phyloP scores from a whole-genome alignment of 345 rosid species.

The Microthlaspi erraticum region DNA sequence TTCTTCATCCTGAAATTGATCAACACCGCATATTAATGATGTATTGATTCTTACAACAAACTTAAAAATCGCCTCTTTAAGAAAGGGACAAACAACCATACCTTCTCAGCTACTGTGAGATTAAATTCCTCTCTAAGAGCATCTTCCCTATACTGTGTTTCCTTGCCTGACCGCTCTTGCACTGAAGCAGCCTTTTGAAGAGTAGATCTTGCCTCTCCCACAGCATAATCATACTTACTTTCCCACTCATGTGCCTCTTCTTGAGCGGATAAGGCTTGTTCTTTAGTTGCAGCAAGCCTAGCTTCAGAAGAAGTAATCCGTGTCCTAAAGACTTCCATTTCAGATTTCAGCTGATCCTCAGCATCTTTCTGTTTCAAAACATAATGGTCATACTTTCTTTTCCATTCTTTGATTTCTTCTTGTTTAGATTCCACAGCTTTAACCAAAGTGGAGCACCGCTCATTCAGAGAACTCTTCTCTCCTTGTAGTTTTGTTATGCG shows the following conservation, averaged over 20 bases:
- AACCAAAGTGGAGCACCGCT: conserved; percentile 74
- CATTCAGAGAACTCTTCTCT: conserved; percentile 74
- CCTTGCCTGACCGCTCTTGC: conserved; percentile 81
- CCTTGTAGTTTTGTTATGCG: conserved; percentile 82
- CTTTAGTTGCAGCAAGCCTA: conserved; percentile 93
- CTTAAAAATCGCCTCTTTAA: background rate
- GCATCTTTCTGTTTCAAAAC: conserved; percentile 75
- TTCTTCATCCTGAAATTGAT: conserved; percentile 78
- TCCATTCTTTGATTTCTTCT: conserved; percentile 78
- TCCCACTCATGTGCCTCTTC: conserved; percentile 96
- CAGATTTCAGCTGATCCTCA: conserved; percentile 75
- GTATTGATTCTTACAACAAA: background rate
- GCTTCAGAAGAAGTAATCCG: conserved; percentile 93
- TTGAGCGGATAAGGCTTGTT: conserved; percentile 83
- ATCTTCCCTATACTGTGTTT: conserved; percentile 87
- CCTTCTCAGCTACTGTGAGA: conserved; percentile 70
- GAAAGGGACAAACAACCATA: conserved; percentile 34
- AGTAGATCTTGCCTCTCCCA: conserved; percentile 88
- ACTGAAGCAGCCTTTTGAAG: conserved; percentile 88
- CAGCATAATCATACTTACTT: conserved; percentile 84
- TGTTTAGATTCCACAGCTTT: conserved; percentile 75
- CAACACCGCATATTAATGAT: conserved; percentile 15
- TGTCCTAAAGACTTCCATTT: conserved; percentile 77
- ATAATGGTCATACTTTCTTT: conserved; percentile 71
- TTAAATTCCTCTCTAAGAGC: conserved; percentile 78